Evolutionary conservation across 441 rosid species (phyloP).

Genomic region (Erodium moschatum): DNA sequence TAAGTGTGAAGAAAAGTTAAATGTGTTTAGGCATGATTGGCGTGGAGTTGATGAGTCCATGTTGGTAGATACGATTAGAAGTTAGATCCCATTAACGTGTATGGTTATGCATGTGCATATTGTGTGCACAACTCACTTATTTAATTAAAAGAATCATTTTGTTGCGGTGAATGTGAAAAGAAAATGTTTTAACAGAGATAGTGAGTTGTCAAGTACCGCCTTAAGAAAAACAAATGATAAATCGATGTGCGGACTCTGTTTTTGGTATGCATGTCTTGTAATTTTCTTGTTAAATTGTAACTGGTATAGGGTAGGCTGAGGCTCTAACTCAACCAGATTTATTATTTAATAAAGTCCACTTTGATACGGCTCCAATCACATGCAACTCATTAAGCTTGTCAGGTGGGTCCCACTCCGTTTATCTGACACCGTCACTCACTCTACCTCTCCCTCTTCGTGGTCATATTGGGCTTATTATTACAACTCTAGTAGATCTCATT

Average conservation of each 20-base stretch:
- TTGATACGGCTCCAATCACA: slow-evolving; percentile 35
- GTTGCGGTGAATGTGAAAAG: too few relatives aligned
- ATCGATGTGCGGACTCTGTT: too few relatives aligned
- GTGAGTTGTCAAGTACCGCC: not conserved
- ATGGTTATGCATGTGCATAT: not conserved
- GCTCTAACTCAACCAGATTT: too few relatives aligned
- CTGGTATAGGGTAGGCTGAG: too few relatives aligned
- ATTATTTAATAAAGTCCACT: not conserved
- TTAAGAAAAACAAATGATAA: too few relatives aligned
- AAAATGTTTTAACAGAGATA: not conserved
- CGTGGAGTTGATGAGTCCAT: not conserved
- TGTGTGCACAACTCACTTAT: not conserved
- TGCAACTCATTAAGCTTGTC: slow-evolving; percentile 27
- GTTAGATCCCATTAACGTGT: not conserved
- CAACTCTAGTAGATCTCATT: not conserved
- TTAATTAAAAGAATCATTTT: too few relatives aligned
- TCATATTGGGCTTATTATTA: not conserved
- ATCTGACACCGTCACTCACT: not conserved
- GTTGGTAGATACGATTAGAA: not conserved
- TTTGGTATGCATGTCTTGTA: too few relatives aligned
- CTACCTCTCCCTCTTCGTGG: not conserved
- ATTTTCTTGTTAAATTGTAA: too few relatives aligned
- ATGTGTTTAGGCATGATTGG: not conserved
- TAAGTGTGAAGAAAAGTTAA: not conserved
- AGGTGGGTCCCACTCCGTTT: slow-evolving; percentile 26